Percentiles rank a stretch among this genome's conserved stretches.
These are phyloP conservation scores for Pisolithus thermaeus DNA, from an alignment of 1,284 basidiomycete genomes.

Conservation along the genomic window DNA sequence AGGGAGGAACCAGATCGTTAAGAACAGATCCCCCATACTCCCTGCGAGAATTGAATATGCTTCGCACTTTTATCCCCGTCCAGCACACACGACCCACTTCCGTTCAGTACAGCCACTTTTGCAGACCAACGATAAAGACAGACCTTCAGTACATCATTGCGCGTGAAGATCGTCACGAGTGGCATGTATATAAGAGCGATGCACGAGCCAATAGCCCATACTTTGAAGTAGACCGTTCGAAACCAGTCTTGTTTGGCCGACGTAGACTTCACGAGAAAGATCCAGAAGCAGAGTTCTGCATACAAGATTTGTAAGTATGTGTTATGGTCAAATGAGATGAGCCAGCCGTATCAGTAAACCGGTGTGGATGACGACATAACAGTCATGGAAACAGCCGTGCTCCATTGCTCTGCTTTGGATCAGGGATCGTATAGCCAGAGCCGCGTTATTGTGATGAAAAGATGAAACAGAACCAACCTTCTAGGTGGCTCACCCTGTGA, in stretches of 20 bases:
- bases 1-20: conserved; percentile 68
- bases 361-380: too few species aligned
- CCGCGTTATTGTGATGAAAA: neutral
- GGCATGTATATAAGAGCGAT: conserved; percentile 63
- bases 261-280: conserved; percentile 65
- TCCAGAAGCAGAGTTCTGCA: conserved; percentile 74
- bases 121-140: conserved; percentile 12
- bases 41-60: conserved; percentile 64
- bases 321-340: too few species aligned
- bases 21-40: conserved; percentile 55
- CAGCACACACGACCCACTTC: too few species aligned
- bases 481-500: conserved; percentile 68
- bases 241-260: conserved; percentile 68
- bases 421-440: neutral
- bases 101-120: conserved; percentile 4
- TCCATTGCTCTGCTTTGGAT: too few species aligned
- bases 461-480: conserved; percentile 41
- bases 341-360: too few species aligned
- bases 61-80: conserved; percentile 43
- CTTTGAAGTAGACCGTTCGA: conserved; percentile 62
- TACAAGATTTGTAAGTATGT: conserved; percentile 2
- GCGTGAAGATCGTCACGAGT: conserved; percentile 55
- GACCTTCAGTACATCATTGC: conserved; percentile 53
- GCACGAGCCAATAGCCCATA: conserved; percentile 59
- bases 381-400: too few species aligned